phyloP scores from a whole-genome alignment of 352 stramenopile genomes.

The Pythium aquatile region DNA sequence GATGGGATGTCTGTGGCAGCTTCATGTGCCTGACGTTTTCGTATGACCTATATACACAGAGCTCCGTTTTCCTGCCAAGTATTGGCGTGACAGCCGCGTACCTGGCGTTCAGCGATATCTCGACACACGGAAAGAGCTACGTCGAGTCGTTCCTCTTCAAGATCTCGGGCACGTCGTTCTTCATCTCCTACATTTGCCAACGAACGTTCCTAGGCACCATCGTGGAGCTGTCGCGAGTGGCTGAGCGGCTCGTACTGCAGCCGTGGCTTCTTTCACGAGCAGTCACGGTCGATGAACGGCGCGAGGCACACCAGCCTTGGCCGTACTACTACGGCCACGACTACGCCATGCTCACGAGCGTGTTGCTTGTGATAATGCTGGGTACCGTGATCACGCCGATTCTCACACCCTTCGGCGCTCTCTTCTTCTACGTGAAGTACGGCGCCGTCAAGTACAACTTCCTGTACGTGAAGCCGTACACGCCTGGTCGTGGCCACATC shows the following conservation, averaged over 20 bases:
- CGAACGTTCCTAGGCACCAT: slow-evolving; percentile 72
- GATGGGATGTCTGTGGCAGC: not conserved
- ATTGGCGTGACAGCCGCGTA: slow-evolving; percentile 80
- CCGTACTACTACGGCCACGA: slow-evolving; percentile 76
- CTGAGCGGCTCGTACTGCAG: slow-evolving; percentile 62
- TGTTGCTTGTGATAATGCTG: slow-evolving; percentile 72
- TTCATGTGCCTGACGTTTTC: not conserved
- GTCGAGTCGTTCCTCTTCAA: slow-evolving; percentile 84
- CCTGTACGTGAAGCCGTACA: slow-evolving; percentile 75
- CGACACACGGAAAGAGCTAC: slow-evolving; percentile 55
- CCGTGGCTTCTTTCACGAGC: slow-evolving; percentile 67
- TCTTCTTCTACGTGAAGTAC: slow-evolving; percentile 84
- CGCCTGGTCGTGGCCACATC: slow-evolving; percentile 60
- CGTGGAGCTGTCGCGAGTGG: slow-evolving; percentile 65
- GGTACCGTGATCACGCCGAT: slow-evolving; percentile 78
- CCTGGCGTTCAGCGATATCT: slow-evolving; percentile 59
- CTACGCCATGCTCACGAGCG: slow-evolving; percentile 76
- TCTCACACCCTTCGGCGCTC: slow-evolving; percentile 70
- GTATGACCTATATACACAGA: slow-evolving; percentile 29
- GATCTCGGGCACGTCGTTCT: slow-evolving; percentile 75
- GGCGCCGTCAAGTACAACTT: slow-evolving; percentile 80
- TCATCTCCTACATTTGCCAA: slow-evolving; percentile 86
- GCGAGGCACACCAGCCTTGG: slow-evolving; percentile 46
- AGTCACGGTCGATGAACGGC: slow-evolving; percentile 53
- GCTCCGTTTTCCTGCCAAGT: slow-evolving; percentile 71